phyloP scores from a whole-genome alignment of 331 rosid genomes.

The Cydonia oblonga region DNA sequence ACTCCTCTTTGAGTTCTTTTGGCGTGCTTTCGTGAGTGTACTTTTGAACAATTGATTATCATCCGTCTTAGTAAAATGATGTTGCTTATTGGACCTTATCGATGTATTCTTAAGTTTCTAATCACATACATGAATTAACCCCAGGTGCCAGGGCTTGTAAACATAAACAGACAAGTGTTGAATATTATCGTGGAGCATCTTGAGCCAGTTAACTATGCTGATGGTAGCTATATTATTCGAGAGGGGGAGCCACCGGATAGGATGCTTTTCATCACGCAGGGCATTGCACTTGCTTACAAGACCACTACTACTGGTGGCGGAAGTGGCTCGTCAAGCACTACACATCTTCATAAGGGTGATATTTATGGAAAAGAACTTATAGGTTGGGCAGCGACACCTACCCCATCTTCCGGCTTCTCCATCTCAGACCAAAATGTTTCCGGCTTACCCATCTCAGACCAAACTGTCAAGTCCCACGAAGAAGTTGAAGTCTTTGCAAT shows the following conservation, averaged over 20 bases:
- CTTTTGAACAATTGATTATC: too few relatives aligned
- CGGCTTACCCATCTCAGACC: neutral
- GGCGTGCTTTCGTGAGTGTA: too few relatives aligned
- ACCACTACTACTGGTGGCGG: neutral
- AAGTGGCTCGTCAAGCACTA: neutral
- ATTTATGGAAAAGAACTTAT: neutral
- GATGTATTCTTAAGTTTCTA: too few relatives aligned
- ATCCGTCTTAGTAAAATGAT: too few relatives aligned
- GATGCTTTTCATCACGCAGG: neutral
- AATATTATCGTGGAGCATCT: neutral
- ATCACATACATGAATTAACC: neutral
- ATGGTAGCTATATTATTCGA: neutral
- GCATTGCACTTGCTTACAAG: neutral
- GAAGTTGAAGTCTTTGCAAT: slow-evolving; percentile 1
- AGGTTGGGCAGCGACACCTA: neutral
- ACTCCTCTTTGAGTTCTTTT: too few relatives aligned
- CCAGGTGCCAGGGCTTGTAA: neutral
- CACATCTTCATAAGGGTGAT: neutral
- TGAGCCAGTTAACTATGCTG: neutral
- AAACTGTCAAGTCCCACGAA: neutral
- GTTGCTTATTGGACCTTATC: too few relatives aligned
- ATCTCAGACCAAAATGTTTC: too few relatives aligned
- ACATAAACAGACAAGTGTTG: neutral
- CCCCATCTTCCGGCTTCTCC: too few relatives aligned
- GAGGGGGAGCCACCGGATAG: neutral